These are phyloP conservation scores for Colletotrichum godetiae DNA, from an alignment of 2,329 filamentous ascomycete species.

Conservation along the genomic window DNA sequence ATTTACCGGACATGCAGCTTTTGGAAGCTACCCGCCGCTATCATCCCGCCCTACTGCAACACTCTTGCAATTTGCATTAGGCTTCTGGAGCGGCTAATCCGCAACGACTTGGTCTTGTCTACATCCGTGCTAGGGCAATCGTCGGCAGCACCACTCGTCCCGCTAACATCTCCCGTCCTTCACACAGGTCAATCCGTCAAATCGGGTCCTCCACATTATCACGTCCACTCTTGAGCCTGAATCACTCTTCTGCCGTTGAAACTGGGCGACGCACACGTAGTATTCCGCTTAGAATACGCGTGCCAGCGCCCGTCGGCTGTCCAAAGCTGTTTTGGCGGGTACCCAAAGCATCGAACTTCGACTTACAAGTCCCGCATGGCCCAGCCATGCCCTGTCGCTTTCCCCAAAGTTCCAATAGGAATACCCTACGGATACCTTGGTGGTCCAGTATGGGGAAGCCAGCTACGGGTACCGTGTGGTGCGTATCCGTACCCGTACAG, in stretches of 20 bases:
- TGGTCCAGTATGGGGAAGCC: conserved; percentile 10
- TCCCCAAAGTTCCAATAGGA: conserved; percentile 8
- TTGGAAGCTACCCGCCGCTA: conserved; percentile 13
- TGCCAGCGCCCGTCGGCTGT: background rate
- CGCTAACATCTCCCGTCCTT: conserved; percentile 24
- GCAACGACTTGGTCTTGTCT: conserved; percentile 23
- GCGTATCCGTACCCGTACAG: conserved; percentile 23
- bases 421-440: background rate
- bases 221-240: background rate
- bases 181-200: conserved; percentile 26
- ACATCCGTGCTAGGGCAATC: conserved; percentile 29
- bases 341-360: conserved; percentile 8
- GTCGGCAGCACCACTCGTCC: conserved; percentile 24
- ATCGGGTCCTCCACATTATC: conserved; percentile 12
- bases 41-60: conserved; percentile 27
- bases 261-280: background rate
- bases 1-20: background rate
- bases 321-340: background rate
- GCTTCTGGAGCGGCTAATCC: conserved; percentile 34
- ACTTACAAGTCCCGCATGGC: background rate
- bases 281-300: too few relatives aligned
- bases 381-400: conserved; percentile 12
- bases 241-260: background rate
- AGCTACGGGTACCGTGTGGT: conserved; percentile 2
- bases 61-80: conserved; percentile 20